Evolutionary conservation across 192 early-diverging fungal species (phyloP), one percentile per base, ranked within the genome.

Genomic region (Entomortierella beljakovae): DNA sequence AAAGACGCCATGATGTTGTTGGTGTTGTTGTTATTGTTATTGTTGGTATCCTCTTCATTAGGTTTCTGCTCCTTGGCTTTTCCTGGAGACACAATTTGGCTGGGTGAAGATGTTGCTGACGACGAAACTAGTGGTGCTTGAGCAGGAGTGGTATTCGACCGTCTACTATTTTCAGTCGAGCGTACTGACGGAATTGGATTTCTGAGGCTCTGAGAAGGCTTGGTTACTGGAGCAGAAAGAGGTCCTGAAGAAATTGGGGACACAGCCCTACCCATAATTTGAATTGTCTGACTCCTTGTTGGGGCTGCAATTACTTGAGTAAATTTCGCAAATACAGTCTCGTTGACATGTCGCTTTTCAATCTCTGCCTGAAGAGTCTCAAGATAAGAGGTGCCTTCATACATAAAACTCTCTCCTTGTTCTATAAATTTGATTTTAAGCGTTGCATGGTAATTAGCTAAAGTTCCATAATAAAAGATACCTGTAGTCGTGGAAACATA

Each of bases 301-400:
- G 75, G 75, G n/a, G 75, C 62, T 0, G 68, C 75, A 38, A 79
- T 79, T 48, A 42, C 48, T 8, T 66, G 57, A 3, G 75, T 70
- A 51, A 79, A 79, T 62, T 70, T 79, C 37, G 75, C 80, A 58
- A 90, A 89, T 18, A 89, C 82, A 4, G 86, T 73, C 50, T 82
- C 84, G 49, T 88, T 89, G 28, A 90, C 71, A 64, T 89, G 88
- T 42, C 89, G 83, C 22, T 82, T 81, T 0, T 64, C 64, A 49
- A 83, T 81, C 53, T 90, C 89, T 6, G 71, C 20, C 26, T 81
- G 71, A 56, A 86, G 69, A 3, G 63, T 68, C 11, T 61, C 56
- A 9, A 64, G 35, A 32, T 81, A 68, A 0, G 56, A 50, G 28
- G 51, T 26, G 2, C 66, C 69, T 28, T 83, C 69, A 49, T 66